Base-by-base conservation (phyloP, 805 yeast species). In the Soucietia sequanensis region DNA sequence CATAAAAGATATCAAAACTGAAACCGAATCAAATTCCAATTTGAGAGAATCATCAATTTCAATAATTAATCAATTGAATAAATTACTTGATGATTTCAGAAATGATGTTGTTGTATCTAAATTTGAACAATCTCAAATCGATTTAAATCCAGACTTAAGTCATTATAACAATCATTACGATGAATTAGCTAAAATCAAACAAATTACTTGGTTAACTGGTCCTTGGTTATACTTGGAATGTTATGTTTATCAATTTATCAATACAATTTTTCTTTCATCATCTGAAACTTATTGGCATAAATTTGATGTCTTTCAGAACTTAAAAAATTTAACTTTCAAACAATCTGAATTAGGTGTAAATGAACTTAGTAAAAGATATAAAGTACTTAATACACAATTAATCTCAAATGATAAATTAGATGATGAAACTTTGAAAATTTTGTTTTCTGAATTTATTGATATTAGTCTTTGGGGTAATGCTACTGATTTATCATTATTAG, bases 381-480 rank as follows among this genome's bases (percentile, higher is more conserved):
- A 56, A 33, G 63, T 68, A 59, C 45, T 68, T 61, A 28, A 56
- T 78, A 33, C 48, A 44, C 24, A 41, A 38, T 27, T 62, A 57
- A 42, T 44, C 51, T 13, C 27, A 38, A 19, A 33, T 30, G 19
- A 47, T 52, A 11, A 47, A 52, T 21, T 27, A 4, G 21, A 37
- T 8, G 47, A 53, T 3, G 75, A 69, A 38, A 41, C 41, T 1
- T 58, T 81, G 42, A 58, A 69, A 41, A 48, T 82, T 9, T 64
- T 88, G 29, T 90, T 89, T 68, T 76, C 71, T 42, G 99, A 93
- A 56, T 84, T 90, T 43, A 62, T 85, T 27, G 95, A 89, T 54
- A 77, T 91, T 36, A 86, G 96, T 0, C 63, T 93, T 35, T 93
- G 99, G 99, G 99, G 99, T 18, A 93, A 93, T 60, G 97, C 98